Evolutionary conservation across 768 basidiomycete genomes (phyloP).

Genomic region (Suillus paluster): DNA sequence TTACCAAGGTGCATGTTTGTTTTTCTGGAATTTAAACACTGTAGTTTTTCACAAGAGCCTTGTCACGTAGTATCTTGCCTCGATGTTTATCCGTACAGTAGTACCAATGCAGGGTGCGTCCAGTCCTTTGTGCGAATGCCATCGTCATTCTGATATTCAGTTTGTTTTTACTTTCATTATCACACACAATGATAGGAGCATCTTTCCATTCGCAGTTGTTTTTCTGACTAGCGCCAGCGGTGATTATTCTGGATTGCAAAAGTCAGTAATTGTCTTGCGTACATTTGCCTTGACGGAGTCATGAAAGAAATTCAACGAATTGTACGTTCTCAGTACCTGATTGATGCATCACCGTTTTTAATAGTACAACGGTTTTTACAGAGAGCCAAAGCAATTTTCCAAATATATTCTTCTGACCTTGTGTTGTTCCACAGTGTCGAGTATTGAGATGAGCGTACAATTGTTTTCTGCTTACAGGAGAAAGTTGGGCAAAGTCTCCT

Average conservation of each 20-base stretch:
- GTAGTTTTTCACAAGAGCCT: constrained; percentile 13
- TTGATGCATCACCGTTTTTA: constrained; percentile 33
- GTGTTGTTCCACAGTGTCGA: not conserved
- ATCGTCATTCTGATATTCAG: constrained; percentile 34
- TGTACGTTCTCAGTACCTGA: constrained; percentile 19
- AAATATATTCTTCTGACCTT: constrained; percentile 20
- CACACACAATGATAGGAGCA: constrained; percentile 40
- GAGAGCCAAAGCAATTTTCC: constrained; percentile 42
- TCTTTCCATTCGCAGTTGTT: constrained; percentile 23
- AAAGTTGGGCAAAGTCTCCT: constrained; percentile 48
- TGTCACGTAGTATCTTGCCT: constrained; percentile 15
- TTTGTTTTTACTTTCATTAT: constrained; percentile 41
- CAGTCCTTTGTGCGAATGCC: not conserved
- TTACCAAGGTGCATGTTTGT: constrained; percentile 16
- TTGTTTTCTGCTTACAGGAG: constrained; percentile 36
- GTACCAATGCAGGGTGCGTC: constrained; percentile 17
- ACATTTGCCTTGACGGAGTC: constrained; percentile 33
- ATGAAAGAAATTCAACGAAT: constrained; percentile 27
- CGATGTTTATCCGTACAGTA: constrained; percentile 28
- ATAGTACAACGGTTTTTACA: constrained; percentile 32
- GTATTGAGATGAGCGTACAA: constrained; percentile 23
- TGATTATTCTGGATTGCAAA: constrained; percentile 20
- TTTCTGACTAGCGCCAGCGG: constrained; percentile 8
- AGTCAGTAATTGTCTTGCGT: constrained; percentile 26
- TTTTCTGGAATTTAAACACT: constrained; percentile 24